Base-by-base conservation (phyloP, 2,329 filamentous ascomycete species). In the Emmonsia crescens region DNA sequence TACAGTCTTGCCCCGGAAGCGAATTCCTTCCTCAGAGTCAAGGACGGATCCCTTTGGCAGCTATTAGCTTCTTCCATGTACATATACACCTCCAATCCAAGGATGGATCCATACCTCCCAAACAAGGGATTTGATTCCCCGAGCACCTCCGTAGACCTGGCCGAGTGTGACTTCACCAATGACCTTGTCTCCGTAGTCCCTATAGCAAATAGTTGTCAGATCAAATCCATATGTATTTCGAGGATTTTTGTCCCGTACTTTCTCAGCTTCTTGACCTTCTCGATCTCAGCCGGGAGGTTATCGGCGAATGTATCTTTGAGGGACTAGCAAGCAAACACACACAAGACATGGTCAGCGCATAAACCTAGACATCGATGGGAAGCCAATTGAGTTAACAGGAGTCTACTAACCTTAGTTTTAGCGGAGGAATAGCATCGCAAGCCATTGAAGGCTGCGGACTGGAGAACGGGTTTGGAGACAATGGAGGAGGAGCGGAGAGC, bases 241-340 rank as follows among this genome's bases (percentile, higher is more conserved):
- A 4, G n/a, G 2, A 46, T 10, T 46, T 21, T 46, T n/a, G 24
- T 12, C 19, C 57, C 64, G 51, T 83, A 96, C 91, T 96, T 96
- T 79, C 91, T 86, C 74, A 99, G 87, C 79, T 91, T 87, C 90
- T 99, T 99, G 83, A 99, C 91, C 86, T 97, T 90, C 82, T 99
- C 94, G 75, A 96, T 88, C 86, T 97, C 95, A 77, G 87, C 91
- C 71, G 94, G 94, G 66, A 99, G 84, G 74, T 93, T 88, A 78
- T 94, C 92, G 76, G 93, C 93, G 78, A 99, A 97, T 76, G 91
- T 93, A 78, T 99, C 94, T 84, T 99, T 99, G 76, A 99, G 82
- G 70, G 91, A 91, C 94, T 99, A 70, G 44, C 49, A 56, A 62
- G 9, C 14, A 46, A 58, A 62, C 31, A 33, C 38, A 62, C 24